These are phyloP conservation scores for Vanrija pseudolonga DNA, from an alignment of 1,284 basidiomycete species.

Conservation along the genomic window DNA sequence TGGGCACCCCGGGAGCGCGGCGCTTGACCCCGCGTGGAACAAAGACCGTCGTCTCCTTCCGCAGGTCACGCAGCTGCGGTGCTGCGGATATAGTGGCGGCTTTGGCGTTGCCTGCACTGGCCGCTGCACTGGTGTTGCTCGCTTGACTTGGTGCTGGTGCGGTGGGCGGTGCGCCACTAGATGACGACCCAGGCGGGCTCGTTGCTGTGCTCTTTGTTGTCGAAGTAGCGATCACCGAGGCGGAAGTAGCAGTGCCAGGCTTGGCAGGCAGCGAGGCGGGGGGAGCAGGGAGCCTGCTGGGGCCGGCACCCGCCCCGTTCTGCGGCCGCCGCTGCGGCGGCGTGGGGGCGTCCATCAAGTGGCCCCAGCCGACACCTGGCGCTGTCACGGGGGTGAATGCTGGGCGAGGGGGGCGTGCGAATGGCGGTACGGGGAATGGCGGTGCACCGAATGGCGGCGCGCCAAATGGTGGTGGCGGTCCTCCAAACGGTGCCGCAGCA, in stretches of 20 bases:
- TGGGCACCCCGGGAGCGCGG: slow-evolving; percentile 9
- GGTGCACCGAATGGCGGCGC: slow-evolving; percentile 1
- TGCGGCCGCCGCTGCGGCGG: no score
- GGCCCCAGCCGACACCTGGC: no score
- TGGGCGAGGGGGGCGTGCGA: no score
- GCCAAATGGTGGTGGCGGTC: background rate
- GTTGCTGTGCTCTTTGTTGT: no score
- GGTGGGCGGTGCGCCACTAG: no score
- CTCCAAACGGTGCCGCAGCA: background rate
- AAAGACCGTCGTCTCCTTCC: slow-evolving; percentile 86
- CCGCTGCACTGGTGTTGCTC: background rate
- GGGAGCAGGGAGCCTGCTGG: background rate
- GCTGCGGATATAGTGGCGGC: slow-evolving; percentile 64
- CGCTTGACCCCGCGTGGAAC: slow-evolving; percentile 58
- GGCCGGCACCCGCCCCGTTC: background rate
- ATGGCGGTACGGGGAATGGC: slow-evolving; percentile 1
- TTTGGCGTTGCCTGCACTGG: background rate
- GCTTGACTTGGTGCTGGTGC: slow-evolving; percentile 4
- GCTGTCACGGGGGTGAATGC: no score
- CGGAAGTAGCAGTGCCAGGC: slow-evolving; percentile 4
- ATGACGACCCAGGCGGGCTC: background rate
- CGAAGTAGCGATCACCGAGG: no score
- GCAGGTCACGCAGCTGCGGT: slow-evolving; percentile 80
- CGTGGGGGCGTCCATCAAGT: no score
- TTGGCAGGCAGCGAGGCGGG: slow-evolving; percentile 38